Evolutionary conservation across 805 yeast species (phyloP), one percentile per base, ranked within the genome.

Genomic region (Crinitomyces ghanaensis): DNA sequence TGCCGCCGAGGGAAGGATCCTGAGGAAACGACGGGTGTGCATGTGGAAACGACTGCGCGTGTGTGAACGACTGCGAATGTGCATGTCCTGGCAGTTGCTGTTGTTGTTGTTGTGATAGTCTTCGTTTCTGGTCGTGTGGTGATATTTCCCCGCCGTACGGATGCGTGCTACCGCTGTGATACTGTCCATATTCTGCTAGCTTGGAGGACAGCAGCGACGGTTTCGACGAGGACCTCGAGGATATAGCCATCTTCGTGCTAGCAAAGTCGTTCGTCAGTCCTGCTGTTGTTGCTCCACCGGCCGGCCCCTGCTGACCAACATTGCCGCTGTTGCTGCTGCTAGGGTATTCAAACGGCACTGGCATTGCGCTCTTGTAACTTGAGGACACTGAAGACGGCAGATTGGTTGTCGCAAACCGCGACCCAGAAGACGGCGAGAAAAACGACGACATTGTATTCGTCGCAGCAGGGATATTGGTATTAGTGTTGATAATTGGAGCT

Each of bases 331-430:
- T 13, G 17, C 15, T 6, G 28, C 28, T 13, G 31, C 35, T 9
- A 16, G 24, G 13, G 32, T 19, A 19, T 30, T 19, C 15, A 18
- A 12, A 9, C 29, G 21, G 21, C 16, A 32, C 15, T n/a, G 43
- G 42, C n/a, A 21, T 38, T 19, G 46, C 50, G 20, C 42, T 30
- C 25, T 44, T 49, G 43, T 48, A 50, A 8, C 44, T 37, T n/a
- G 49, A 38, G 9, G 48, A 38, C 6, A 48, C 49, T 16, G 46
- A 39, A 20, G 48, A 38, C 16, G 56, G 56, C 35, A 47, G 53
- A 32, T 44, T 49, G 6, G 53, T 43, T 5, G 51, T 49, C 12
- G 47, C 47, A 19, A 30, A 39, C 19, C 42, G 36, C n/a, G 55
- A 46, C 8, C 44, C 31, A 5, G 54, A 39, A 16, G 51, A 38